Base-by-base conservation (phyloP, 2,329 filamentous ascomycete species). In the Metarhizium anisopliae region DNA sequence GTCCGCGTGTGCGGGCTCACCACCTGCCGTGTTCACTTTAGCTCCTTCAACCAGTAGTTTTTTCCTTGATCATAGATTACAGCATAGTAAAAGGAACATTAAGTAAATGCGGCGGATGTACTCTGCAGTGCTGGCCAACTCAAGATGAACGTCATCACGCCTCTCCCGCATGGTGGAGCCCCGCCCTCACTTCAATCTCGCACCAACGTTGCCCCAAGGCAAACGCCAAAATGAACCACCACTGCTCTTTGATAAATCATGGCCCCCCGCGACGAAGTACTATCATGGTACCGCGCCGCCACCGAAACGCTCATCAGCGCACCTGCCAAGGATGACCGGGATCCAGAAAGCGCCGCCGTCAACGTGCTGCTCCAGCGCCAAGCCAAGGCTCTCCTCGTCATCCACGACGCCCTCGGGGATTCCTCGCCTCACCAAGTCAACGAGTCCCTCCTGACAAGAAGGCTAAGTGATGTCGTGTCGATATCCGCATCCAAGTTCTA, bases 401-500 rank as follows among this genome's bases (percentile, higher is more conserved):
- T 68, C 2, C 63, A 67, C 51, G 50, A 64, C 13, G 52, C 54
- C 16, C 18, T 36, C 11, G 35, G 25, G 30, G 49, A 1, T 11
- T 40, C 32, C 25, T 18, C 11, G 6, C 7, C 4, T 2, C 36
- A 18, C 25, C 35, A 14, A 36, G 55, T 61, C 36, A 51, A 64
- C 32, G 54, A 59, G 35, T 49, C 55, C 0, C 66, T 77, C 0
- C 56, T 77, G 2, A 58, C 63, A 42, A 71, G 66, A 56, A 72
- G 82, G 50, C 67, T 83, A n/a, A 70, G 79, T 40, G 80, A 87
- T 56, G 68, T 87, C 16, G 69, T 83, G 5, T 73, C 75, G 7
- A 70, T 87, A 14, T 81, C 86, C 0, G 83, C 84, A 55, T 74
- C 80, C 47, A 86, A 84, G 60, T 81, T 93, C 59, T 87, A 92